Base-by-base conservation (phyloP, 176 grass and related monocot species). In the Dactylis glomerata region DNA sequence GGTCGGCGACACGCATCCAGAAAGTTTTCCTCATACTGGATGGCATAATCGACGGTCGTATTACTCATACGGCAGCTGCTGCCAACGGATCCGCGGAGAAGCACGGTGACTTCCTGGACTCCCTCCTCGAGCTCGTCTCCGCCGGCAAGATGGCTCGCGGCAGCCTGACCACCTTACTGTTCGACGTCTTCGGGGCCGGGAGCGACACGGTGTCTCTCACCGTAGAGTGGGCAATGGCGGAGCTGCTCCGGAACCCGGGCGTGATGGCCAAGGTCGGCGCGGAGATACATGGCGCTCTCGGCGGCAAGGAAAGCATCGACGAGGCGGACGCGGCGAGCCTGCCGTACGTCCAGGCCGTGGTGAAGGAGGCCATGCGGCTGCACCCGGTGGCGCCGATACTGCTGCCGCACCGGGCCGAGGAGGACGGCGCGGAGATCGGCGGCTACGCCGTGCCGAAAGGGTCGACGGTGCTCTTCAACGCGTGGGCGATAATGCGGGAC, bases 101-200 rank as follows among this genome's bases (percentile, higher is more conserved):
- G 63, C 42, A 56, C 49, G 76, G 56, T 1, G 87, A 89, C 54
- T 81, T 89, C 44, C 79, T 89, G 30, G 87, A 89, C 73, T 75
- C 56, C 3, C 55, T 89, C 38, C 75, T 89, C 22, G 51, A 81
- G 17, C 47, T 81, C 56, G 26, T 61, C 58, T 61, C 26, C 58
- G 30, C 58, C 26, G 58, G 26, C 12, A 61, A 61, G 58, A 5
- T 15, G 26, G 58, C 58, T 6, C 58, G 58, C 58, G 58, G 26
- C 58, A 61, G 26, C 58, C 58, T 61, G 58, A 61, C 58, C 12
- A 61, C 26, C 26, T 28, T 61, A 28, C 58, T 61, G 5, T 61
- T 30, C 12, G 58, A 61, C 0, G 5, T 61, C 11, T 28, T 61
- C 5, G 5, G 1, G 24, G 58, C 58, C 58, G 58, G 58, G 58